phyloP scores from a whole-genome alignment of 495 filamentous ascomycete genomes.

The Aspergillus incahuasiensis region DNA sequence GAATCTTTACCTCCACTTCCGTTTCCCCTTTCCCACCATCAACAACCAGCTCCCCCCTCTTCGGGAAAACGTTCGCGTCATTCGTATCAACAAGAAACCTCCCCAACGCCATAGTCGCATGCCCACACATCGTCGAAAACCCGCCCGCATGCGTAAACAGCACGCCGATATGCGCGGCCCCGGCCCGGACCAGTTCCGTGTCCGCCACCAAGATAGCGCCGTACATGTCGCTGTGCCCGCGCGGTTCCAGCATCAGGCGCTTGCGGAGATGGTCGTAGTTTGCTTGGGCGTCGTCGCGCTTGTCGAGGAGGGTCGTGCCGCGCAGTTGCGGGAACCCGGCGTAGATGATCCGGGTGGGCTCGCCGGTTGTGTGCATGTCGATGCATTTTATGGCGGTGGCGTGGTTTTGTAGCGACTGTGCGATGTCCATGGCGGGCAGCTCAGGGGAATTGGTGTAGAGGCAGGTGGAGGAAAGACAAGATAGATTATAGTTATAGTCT shows the following conservation, averaged over 20 bases:
- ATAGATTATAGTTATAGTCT: too few relatives aligned
- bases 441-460: too few relatives aligned
- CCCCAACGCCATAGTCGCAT: slow-evolving; percentile 35
- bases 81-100: slow-evolving; percentile 28
- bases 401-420: slow-evolving; percentile 35
- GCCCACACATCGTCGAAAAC: slow-evolving; percentile 71
- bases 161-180: slow-evolving; percentile 51
- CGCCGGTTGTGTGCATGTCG: slow-evolving; percentile 34
- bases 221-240: slow-evolving; percentile 33
- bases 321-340: slow-evolving; percentile 24
- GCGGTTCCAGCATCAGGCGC: slow-evolving; percentile 30
- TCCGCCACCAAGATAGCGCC: slow-evolving; percentile 26
- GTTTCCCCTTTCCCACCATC: background rate
- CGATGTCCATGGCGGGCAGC: slow-evolving; percentile 62
- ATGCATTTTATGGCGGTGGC: slow-evolving; percentile 25
- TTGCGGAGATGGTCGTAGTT: slow-evolving; percentile 26
- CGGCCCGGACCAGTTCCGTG: slow-evolving; percentile 23
- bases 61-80: slow-evolving; percentile 22
- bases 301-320: slow-evolving; percentile 21
- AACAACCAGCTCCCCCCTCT: slow-evolving; percentile 9
- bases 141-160: slow-evolving; percentile 60
- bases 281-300: slow-evolving; percentile 23
- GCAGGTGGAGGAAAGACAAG: too few relatives aligned
- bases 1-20: slow-evolving; percentile 1
- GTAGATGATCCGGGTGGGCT: slow-evolving; percentile 31